Evolutionary conservation across 140 eudicot genomes (phyloP), one percentile per base, ranked within the genome.

Genomic region (Stevia rebaudiana): DNA sequence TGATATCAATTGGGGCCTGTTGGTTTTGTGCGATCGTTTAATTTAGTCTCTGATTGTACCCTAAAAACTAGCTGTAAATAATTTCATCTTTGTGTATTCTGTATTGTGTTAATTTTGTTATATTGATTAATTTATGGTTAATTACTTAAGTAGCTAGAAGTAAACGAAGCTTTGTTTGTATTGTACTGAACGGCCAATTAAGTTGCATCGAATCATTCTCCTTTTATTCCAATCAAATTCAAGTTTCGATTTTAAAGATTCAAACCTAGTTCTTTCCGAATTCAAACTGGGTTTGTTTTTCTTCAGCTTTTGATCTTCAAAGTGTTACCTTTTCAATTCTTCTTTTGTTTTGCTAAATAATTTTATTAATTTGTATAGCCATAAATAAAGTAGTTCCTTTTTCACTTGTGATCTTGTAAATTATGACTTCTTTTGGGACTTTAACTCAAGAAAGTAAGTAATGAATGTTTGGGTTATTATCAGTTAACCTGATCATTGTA

Each of bases 191-290:
- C 36, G 40, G 28, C 41, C 10, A 6, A 36, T 43, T 23, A 43
- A 25, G 16, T 21, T 43, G 5, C 48, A 15, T 37, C 55, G 57
- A 68, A 42, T 68, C 47, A 54, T 51, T 42, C 67, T 24, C 33
- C 30, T 31, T 53, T 9, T 5, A 39, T 43, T 57, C n/a, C n/a
- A n/a, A 30, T 44, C 4, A 8, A 36, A 61, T 12, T 51, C 33
- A 51, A 22, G 2, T 11, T 52, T 23, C 15, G 42, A 55, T 15
- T 16, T 33, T 22, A 0, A 46, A 4, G 30, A 59, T 70, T 59
- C 19, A 30, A 69, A 33, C 39, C 22, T 42, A 49, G 49, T 18
- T 13, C 3, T 18, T 18, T 19, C 55, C 15, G n/a, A 19, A 49
- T 10, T 51, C 2, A 11, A 51, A 51, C 18, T 19, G 55, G 12